Conservation (phyloP, 164 flowering plant genomes). For the Akebia trifoliata region DNA sequence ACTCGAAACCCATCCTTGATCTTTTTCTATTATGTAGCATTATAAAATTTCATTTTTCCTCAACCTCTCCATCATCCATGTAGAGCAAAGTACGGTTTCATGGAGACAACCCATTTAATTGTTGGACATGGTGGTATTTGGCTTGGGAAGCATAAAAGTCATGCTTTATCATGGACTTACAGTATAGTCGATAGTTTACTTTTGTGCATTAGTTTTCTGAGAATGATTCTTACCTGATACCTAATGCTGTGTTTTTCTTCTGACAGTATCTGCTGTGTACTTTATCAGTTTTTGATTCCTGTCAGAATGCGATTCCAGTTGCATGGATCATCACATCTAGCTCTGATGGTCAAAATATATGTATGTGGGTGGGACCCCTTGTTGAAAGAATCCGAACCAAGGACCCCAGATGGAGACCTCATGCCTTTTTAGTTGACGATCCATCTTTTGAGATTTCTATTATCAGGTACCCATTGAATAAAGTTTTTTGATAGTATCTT, state of each 20-base stretch:
- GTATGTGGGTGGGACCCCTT: constrained; percentile 37
- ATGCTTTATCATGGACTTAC: neutral
- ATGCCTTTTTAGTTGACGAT: constrained; percentile 41
- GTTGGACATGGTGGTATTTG: neutral
- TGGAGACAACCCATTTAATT: neutral
- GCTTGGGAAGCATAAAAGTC: neutral
- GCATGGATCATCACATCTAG: constrained; percentile 52
- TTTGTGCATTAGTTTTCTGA: neutral
- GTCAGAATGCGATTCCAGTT: constrained; percentile 51
- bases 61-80: neutral
- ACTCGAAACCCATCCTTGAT: neutral
- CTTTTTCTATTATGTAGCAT: neutral
- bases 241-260: neutral
- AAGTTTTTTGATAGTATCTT: neutral
- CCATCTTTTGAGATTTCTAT: constrained; percentile 30
- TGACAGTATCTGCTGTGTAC: constrained; percentile 40
- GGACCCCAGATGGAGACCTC: constrained; percentile 46
- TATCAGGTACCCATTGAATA: constrained; percentile 28
- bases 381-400: constrained; percentile 33
- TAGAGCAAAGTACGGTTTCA: neutral
- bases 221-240: neutral
- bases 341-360: constrained; percentile 25
- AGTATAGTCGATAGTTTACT: too few relatives aligned
- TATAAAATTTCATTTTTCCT: neutral
- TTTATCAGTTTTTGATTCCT: constrained; percentile 45